phyloP scores from a whole-genome alignment of 768 basidiomycete genomes.

The Trametes elegans region DNA sequence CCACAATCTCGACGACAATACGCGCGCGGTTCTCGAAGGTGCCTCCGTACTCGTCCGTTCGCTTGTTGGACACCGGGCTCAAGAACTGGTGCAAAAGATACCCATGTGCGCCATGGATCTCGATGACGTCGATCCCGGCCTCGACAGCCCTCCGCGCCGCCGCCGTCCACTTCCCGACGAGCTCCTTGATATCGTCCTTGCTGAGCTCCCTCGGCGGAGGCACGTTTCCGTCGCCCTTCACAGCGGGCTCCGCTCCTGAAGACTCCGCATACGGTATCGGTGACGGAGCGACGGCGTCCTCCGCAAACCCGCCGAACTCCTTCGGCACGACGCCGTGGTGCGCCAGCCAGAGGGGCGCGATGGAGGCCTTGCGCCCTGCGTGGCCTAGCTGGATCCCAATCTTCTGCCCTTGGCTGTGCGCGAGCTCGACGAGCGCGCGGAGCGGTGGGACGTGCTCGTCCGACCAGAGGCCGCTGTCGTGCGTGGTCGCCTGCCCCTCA shows the following conservation, averaged over 20 bases:
- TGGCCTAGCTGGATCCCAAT: constrained; percentile 75
- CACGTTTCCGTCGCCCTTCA: not conserved
- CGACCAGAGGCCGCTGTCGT: constrained; percentile 58
- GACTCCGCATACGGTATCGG: constrained; percentile 38
- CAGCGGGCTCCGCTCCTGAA: not conserved
- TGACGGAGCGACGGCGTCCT: constrained; percentile 47
- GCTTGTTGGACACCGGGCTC: constrained; percentile 35
- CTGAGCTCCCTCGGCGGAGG: constrained; percentile 22
- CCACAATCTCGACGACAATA: constrained; percentile 39
- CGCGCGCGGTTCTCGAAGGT: constrained; percentile 43
- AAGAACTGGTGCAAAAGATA: constrained; percentile 39
- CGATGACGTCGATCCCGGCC: constrained; percentile 33
- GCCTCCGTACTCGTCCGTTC: constrained; percentile 47
- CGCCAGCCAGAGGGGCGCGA: constrained; percentile 56
- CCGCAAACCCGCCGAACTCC: constrained; percentile 37
- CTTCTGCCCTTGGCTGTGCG: constrained; percentile 62
- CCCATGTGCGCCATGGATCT: constrained; percentile 32
- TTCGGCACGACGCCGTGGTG: constrained; percentile 40
- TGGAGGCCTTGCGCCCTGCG: constrained; percentile 69
- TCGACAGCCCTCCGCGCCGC: constrained; percentile 39
- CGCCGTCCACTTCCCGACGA: constrained; percentile 28
- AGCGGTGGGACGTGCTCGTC: constrained; percentile 50
- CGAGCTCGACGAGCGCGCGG: constrained; percentile 59
- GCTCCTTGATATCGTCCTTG: constrained; percentile 26
- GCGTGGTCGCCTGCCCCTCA: constrained; percentile 57